Conservation (phyloP, 2,329 filamentous ascomycete genomes). For the Ilyonectria robusta region DNA sequence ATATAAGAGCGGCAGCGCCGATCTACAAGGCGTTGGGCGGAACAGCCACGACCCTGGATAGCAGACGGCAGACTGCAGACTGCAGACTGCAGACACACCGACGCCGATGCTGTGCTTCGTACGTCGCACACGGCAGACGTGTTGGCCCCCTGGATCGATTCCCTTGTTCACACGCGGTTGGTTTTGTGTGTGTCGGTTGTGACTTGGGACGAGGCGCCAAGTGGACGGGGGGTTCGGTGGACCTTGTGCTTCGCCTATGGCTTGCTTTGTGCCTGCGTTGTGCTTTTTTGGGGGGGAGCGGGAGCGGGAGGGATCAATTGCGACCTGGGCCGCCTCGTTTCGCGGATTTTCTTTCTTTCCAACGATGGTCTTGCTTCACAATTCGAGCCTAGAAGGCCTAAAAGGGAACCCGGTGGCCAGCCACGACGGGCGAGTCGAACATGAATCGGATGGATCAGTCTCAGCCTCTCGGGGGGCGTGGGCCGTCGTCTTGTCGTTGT, state of each 20-base stretch:
- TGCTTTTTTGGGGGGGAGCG: conserved; percentile 3
- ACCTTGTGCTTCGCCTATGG: conserved; percentile 14
- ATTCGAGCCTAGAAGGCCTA: conserved; percentile 27
- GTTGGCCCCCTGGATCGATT: conserved; percentile 18
- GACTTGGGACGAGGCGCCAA: conserved; percentile 4
- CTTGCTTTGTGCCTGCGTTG: conserved; percentile 21
- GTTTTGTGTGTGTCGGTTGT: conserved; percentile 20
- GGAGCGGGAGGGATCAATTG: conserved; percentile 27
- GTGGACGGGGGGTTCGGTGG: conserved; percentile 20
- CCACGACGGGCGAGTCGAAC: conserved; percentile 41
- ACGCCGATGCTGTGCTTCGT: conserved; percentile 9
- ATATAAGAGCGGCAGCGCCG: conserved; percentile 28
- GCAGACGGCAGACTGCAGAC: conserved; percentile 5
- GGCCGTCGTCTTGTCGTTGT: conserved; percentile 2
- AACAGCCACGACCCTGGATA: conserved; percentile 38
- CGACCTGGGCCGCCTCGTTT: conserved; percentile 15
- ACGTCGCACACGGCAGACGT: not conserved
- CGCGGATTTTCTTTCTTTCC: conserved; percentile 14
- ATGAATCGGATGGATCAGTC: conserved; percentile 29
- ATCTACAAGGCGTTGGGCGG: conserved; percentile 33
- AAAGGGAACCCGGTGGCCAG: conserved; percentile 39
- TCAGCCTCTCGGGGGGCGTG: conserved; percentile 5
- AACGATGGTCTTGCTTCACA: not conserved
- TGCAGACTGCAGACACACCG: conserved; percentile 13
- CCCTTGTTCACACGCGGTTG: conserved; percentile 3